Conservation (phyloP, 1,284 basidiomycete genomes). For the Kalmanozyma brasiliensis region DNA sequence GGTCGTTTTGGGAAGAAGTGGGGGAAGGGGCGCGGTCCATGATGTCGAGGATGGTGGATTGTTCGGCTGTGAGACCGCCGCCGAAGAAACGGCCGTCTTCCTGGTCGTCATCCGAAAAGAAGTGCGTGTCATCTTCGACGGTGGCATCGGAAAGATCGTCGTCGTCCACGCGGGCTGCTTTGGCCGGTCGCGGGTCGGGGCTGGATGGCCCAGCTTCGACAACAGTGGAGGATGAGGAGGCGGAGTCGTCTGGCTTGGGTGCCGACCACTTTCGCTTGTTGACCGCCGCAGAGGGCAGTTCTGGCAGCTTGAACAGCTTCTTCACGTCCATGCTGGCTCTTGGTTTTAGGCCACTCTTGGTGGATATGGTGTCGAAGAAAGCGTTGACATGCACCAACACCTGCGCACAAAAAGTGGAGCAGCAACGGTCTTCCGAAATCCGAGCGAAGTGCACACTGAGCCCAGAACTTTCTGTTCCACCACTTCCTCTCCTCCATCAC, state of each 20-base stretch:
- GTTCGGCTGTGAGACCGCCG: constrained; percentile 63
- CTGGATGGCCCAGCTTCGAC: constrained; percentile 6
- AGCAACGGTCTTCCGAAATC: neutral
- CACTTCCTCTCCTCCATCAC: constrained; percentile 3
- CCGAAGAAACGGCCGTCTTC: constrained; percentile 64
- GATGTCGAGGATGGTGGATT: constrained; percentile 62
- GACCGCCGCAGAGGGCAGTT: constrained; percentile 58
- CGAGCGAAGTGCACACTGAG: neutral
- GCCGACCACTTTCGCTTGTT: constrained; percentile 64
- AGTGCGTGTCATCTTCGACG: constrained; percentile 31
- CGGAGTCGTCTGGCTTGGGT: constrained; percentile 29
- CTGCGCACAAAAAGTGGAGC: neutral
- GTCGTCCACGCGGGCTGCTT: constrained; percentile 40
- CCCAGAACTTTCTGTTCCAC: neutral
- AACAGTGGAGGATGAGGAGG: constrained; percentile 12
- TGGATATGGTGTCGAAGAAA: too few relatives aligned
- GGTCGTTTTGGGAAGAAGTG: constrained; percentile 4
- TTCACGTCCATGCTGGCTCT: constrained; percentile 59
- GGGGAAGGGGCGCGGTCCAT: constrained; percentile 44
- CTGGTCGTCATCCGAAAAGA: constrained; percentile 63
- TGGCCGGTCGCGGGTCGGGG: constrained; percentile 6
- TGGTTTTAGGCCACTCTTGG: too few relatives aligned
- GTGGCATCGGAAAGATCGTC: constrained; percentile 23
- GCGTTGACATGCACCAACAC: neutral
- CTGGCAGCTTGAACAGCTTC: constrained; percentile 66